phyloP scores from a whole-genome alignment of 441 rosid species.

The Euphorbia corollata region DNA sequence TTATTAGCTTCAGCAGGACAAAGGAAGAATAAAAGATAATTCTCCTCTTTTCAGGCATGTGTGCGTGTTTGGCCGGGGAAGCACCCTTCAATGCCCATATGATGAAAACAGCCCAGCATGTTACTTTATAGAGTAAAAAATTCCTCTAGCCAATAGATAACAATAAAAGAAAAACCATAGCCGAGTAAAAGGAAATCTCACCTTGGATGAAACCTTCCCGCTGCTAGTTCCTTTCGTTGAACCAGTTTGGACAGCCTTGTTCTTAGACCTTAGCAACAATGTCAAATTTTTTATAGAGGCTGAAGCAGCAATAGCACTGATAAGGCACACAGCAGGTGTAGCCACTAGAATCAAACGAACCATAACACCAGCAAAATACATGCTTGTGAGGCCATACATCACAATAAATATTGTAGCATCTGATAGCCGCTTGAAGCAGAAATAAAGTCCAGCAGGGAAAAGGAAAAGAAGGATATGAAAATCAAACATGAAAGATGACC shows the following conservation, averaged over 20 bases:
- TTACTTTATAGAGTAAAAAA: not conserved
- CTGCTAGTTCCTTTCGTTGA: slow-evolving; percentile 60
- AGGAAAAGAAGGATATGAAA: slow-evolving; percentile 93
- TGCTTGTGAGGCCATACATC: slow-evolving; percentile 97
- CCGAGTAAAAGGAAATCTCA: slow-evolving; percentile 26
- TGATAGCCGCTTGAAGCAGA: slow-evolving; percentile 92
- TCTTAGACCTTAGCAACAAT: slow-evolving; percentile 55
- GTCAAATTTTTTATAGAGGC: slow-evolving; percentile 85
- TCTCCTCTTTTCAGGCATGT: no score
- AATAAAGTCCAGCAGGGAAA: slow-evolving; percentile 99
- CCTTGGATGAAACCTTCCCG: slow-evolving; percentile 78
- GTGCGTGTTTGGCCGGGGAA: no score
- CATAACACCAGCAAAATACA: slow-evolving; percentile 99
- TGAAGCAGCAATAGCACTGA: slow-evolving; percentile 94
- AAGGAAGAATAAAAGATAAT: slow-evolving; percentile 2
- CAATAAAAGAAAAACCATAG: not conserved
- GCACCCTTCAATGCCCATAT: no score
- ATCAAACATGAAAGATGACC: slow-evolving; percentile 99
- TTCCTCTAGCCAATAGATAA: not conserved
- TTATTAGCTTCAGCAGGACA: not conserved
- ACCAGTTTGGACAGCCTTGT: slow-evolving; percentile 57
- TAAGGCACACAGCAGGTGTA: slow-evolving; percentile 90
- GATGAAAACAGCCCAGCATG: not conserved
- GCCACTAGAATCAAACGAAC: slow-evolving; percentile 96
- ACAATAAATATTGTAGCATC: slow-evolving; percentile 96